A percentile compares a stretch with the other conserved stretches of the same genome.
These are phyloP conservation scores for Elaeis oleifera DNA, from an alignment of 202 grass and related monocot genomes.

Conservation along the genomic window DNA sequence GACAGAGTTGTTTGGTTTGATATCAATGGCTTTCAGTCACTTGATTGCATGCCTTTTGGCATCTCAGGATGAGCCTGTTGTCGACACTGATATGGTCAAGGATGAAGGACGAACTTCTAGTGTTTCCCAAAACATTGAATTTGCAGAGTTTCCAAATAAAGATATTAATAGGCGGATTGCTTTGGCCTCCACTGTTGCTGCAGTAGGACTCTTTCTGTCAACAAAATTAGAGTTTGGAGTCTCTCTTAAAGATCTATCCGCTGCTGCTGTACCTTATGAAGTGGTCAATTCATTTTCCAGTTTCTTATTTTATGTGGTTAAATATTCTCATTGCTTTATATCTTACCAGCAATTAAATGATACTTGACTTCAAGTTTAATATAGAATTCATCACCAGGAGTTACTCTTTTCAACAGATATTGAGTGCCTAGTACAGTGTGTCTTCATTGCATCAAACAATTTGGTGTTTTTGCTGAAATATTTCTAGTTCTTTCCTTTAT, in stretches of 20 bases:
- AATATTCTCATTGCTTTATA: neutral
- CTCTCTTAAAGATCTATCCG: conserved; percentile 83
- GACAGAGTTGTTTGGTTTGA: neutral
- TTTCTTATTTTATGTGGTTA: neutral
- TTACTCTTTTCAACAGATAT: too few species aligned
- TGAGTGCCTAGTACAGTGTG: too few species aligned
- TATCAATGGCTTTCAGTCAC: neutral
- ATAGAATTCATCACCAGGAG: too few species aligned
- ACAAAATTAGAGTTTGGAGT: conserved; percentile 62
- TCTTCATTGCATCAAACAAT: too few species aligned
- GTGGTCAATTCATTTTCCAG: conserved; percentile 28
- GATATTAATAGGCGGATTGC: conserved; percentile 80
- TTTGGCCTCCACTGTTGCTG: conserved; percentile 45
- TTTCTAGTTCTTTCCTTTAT: too few species aligned
- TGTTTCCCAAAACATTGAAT: conserved; percentile 28
- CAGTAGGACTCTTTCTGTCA: conserved; percentile 56
- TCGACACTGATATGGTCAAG: conserved; percentile 22
- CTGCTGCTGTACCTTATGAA: conserved; percentile 63
- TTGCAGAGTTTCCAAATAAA: conserved; percentile 51
- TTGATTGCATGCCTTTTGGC: conserved; percentile 1
- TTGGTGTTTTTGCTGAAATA: too few species aligned
- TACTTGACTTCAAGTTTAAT: too few species aligned
- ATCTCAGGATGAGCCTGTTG: conserved; percentile 47
- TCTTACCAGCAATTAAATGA: neutral
- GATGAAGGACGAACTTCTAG: conserved; percentile 36